phyloP scores from a whole-genome alignment of 306 rosid species.

The Chamaecrista fasciculata region DNA sequence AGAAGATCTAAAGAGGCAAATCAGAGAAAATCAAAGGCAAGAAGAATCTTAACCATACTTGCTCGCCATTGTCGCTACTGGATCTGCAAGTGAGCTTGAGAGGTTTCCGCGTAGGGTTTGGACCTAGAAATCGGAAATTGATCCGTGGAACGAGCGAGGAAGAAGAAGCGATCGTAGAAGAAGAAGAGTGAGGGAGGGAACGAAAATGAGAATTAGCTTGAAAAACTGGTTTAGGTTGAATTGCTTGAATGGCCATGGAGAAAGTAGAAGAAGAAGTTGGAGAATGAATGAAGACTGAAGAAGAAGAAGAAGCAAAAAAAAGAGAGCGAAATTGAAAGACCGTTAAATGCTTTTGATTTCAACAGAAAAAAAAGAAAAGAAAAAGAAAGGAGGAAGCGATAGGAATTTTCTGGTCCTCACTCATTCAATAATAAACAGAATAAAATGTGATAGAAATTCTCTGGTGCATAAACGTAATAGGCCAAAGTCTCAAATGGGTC shows the following conservation, averaged over 20 bases:
- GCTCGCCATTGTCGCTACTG: conserved; percentile 32
- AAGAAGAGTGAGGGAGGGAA: conserved; percentile 33
- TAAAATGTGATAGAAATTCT: background rate
- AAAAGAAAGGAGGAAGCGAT: conserved; percentile 24
- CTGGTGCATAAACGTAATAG: background rate
- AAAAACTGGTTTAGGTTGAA: conserved; percentile 22
- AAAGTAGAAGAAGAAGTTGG: background rate
- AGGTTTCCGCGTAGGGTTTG: conserved; percentile 31
- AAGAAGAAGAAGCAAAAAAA: no score
- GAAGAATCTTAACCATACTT: conserved; percentile 35
- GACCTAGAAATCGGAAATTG: conserved; percentile 27
- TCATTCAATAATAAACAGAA: background rate
- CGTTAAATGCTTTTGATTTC: conserved; percentile 9
- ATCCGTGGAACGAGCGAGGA: conserved; percentile 17
- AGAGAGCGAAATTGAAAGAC: conserved; percentile 3
- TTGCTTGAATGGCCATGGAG: conserved; percentile 35
- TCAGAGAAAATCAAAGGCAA: conserved; percentile 17
- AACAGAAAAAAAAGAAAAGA: background rate
- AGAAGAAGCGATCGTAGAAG: conserved; percentile 29
- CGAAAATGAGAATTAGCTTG: conserved; percentile 36
- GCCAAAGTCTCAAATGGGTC: no score
- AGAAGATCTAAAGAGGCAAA: background rate
- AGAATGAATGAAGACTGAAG: background rate
- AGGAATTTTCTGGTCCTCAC: conserved; percentile 39
- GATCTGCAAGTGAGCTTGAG: conserved; percentile 48